These are phyloP conservation scores for Alternaria viburni DNA, from an alignment of 2,329 filamentous ascomycete genomes.

Conservation along the genomic window DNA sequence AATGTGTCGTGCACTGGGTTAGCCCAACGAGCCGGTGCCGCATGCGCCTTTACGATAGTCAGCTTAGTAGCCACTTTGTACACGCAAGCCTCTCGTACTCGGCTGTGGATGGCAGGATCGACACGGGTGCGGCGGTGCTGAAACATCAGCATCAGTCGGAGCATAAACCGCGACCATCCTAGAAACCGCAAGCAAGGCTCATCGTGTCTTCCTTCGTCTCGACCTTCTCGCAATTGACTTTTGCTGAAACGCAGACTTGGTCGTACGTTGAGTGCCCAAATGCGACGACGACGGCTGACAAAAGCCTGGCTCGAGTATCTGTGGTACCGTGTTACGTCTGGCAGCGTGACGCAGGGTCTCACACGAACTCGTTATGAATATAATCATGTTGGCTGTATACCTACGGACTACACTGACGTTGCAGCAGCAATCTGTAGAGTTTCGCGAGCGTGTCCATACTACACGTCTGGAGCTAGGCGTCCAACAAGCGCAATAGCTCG, in stretches of 20 bases:
- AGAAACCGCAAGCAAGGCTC: neutral
- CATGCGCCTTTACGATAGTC: constrained; percentile 2
- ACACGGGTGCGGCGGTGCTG: neutral
- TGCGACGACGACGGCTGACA: neutral
- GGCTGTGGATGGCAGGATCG: constrained; percentile 2
- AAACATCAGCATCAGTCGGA: neutral
- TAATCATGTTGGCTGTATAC: neutral
- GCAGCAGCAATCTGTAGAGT: neutral
- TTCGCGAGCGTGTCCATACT: neutral
- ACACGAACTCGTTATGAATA: neutral
- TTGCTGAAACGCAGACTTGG: neutral
- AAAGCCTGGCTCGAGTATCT: neutral
- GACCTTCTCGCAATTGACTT: neutral
- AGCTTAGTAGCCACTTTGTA: constrained; percentile 2
- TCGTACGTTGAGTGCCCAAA: neutral
- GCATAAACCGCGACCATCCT: neutral
- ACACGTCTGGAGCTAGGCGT: constrained; percentile 2
- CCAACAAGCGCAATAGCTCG: constrained; percentile 42
- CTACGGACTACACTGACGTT: neutral
- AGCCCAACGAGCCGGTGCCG: neutral
- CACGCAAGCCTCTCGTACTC: constrained; percentile 13
- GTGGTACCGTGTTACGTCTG: constrained; percentile 1
- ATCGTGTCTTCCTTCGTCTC: neutral
- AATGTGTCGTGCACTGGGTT: neutral
- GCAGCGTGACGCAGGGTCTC: neutral